A percentile compares a stretch with the other conserved stretches of the same genome.
phyloP scores from a whole-genome alignment of 352 stramenopile genomes.

The Globisporangium barbulae region DNA sequence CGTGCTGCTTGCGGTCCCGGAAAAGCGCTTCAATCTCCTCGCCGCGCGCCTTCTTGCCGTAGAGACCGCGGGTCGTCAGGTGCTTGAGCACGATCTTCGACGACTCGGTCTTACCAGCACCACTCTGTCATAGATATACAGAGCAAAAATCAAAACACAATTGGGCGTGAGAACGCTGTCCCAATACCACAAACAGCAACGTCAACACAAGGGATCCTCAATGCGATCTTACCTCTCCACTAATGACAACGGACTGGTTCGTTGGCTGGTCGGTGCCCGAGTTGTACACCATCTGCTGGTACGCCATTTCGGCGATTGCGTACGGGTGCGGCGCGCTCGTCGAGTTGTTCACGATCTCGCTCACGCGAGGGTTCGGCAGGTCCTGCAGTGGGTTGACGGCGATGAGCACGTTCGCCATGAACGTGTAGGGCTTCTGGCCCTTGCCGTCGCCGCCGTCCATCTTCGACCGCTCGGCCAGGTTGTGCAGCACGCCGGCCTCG shows the following conservation, averaged over 20 bases:
- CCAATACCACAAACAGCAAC: neutral
- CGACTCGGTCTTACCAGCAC: constrained; percentile 88
- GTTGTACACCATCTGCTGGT: constrained; percentile 92
- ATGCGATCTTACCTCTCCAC: constrained; percentile 39
- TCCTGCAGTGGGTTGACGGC: constrained; percentile 89
- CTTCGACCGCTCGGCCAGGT: constrained; percentile 90
- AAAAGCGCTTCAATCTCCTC: constrained; percentile 66
- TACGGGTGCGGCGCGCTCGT: constrained; percentile 81
- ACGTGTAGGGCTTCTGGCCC: constrained; percentile 87
- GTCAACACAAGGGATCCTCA: neutral
- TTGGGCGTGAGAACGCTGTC: neutral
- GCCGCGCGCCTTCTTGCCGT: constrained; percentile 77
- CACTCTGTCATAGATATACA: constrained; percentile 31
- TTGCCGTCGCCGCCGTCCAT: constrained; percentile 70
- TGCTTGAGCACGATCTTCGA: constrained; percentile 90
- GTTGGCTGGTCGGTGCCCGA: constrained; percentile 77
- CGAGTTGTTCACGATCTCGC: constrained; percentile 71
- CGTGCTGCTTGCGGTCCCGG: constrained; percentile 46
- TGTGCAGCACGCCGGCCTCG: constrained; percentile 94
- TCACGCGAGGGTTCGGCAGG: constrained; percentile 74
- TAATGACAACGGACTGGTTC: constrained; percentile 87
- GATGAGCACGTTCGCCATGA: constrained; percentile 93
- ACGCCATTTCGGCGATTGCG: constrained; percentile 88
- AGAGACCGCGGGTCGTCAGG: constrained; percentile 82
- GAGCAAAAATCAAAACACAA: neutral